These are phyloP conservation scores for Pseudopediastrum boryanum DNA, from an alignment of 139 green algal species.

Conservation along the genomic window DNA sequence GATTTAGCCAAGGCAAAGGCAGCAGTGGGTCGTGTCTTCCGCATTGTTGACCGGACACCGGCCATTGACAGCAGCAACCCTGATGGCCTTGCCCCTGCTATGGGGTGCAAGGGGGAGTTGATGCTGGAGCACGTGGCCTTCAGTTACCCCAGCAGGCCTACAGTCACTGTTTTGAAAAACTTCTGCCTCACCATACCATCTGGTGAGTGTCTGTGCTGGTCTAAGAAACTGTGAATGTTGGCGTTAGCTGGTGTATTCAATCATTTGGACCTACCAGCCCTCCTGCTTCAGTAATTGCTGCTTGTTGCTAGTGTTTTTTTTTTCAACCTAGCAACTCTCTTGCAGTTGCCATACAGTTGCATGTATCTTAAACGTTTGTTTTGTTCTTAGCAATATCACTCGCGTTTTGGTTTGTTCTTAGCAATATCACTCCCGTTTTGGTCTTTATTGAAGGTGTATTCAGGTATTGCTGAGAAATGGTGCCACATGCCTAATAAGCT, in stretches of 20 bases:
- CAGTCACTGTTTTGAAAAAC: slow-evolving; percentile 63
- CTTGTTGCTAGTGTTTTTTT: too few relatives aligned
- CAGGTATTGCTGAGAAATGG: too few relatives aligned
- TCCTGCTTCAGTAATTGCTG: neutral
- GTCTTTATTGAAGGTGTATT: too few relatives aligned
- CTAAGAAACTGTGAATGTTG: too few relatives aligned
- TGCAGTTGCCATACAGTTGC: too few relatives aligned
- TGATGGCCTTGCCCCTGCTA: slow-evolving; percentile 34
- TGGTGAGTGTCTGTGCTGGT: too few relatives aligned
- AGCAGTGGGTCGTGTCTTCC: slow-evolving; percentile 74
- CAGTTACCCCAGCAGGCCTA: slow-evolving; percentile 70
- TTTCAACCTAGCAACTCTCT: too few relatives aligned
- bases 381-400: too few relatives aligned
- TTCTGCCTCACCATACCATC: slow-evolving; percentile 62
- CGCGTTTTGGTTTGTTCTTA: too few relatives aligned
- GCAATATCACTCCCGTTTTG: too few relatives aligned
- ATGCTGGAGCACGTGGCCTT: slow-evolving; percentile 20
- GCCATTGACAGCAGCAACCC: slow-evolving; percentile 59
- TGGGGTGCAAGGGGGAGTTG: slow-evolving; percentile 15
- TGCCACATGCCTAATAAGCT: too few relatives aligned
- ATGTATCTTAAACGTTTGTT: too few relatives aligned
- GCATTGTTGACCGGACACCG: slow-evolving; percentile 76
- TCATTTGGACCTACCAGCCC: neutral
- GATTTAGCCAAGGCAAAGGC: slow-evolving; percentile 71
- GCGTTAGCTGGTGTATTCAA: neutral